These are phyloP conservation scores for Sugiyamaella marilandica DNA, from an alignment of 805 yeast species.

Conservation along the genomic window DNA sequence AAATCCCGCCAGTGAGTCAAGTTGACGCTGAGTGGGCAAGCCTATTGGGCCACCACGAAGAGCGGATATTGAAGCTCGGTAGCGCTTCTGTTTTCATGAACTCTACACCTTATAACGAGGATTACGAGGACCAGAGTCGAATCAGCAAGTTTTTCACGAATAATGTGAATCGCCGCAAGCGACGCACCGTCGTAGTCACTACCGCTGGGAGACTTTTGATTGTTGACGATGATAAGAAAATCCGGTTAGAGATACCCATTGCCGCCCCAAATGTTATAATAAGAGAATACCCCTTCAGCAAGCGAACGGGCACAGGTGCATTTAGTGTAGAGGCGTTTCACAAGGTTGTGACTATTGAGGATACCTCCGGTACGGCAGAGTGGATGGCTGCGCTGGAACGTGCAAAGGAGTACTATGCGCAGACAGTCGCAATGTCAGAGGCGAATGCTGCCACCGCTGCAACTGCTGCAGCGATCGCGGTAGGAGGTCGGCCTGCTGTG, in stretches of 20 bases:
- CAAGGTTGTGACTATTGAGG: slow-evolving; percentile 32
- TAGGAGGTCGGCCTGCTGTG: slow-evolving; percentile 15
- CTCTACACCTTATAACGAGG: slow-evolving; percentile 17
- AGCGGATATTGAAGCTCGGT: slow-evolving; percentile 45
- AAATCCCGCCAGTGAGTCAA: slow-evolving; percentile 42
- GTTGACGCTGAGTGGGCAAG: slow-evolving; percentile 47
- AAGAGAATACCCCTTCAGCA: slow-evolving; percentile 31
- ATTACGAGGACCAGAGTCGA: slow-evolving; percentile 20
- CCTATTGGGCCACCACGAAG: slow-evolving; percentile 41
- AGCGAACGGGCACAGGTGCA: slow-evolving; percentile 23
- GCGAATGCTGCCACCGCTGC: slow-evolving; percentile 31
- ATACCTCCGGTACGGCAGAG: slow-evolving; percentile 26
- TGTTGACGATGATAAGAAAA: slow-evolving; percentile 29
- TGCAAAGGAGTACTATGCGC: slow-evolving; percentile 29
- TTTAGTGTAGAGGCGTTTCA: slow-evolving; percentile 32
- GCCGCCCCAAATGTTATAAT: slow-evolving; percentile 32
- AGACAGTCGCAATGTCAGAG: slow-evolving; percentile 25
- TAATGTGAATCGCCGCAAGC: slow-evolving; percentile 24
- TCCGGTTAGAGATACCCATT: slow-evolving; percentile 31
- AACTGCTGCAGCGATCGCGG: slow-evolving; percentile 34
- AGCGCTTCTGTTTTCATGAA: slow-evolving; percentile 30
- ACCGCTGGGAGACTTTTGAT: slow-evolving; percentile 33
- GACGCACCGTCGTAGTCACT: slow-evolving; percentile 33
- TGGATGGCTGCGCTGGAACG: slow-evolving; percentile 33
- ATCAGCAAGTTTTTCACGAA: slow-evolving; percentile 29